These are phyloP conservation scores for Cnidoscolus chayamansa DNA, from an alignment of 441 rosid species.

Conservation along the genomic window DNA sequence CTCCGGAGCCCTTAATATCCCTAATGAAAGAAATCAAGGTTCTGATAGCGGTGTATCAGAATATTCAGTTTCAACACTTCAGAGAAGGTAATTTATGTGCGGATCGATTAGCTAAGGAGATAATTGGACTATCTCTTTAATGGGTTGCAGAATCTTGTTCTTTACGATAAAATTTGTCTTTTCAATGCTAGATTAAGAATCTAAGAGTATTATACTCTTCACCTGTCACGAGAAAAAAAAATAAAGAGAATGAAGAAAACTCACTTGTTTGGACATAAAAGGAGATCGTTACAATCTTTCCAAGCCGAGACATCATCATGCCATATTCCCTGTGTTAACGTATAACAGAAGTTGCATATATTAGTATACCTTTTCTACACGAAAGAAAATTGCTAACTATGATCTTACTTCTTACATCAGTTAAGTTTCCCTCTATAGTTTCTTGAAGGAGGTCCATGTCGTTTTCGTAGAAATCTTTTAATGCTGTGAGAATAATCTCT, in stretches of 20 bases:
- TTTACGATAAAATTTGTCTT: too few relatives aligned
- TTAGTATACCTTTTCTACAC: not conserved
- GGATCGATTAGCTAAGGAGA: too few relatives aligned
- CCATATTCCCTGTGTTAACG: conserved; percentile 65
- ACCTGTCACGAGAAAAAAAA: too few relatives aligned
- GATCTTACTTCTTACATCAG: conserved; percentile 46
- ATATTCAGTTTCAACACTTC: too few relatives aligned
- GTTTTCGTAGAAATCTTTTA: conserved; percentile 62
- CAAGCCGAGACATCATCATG: conserved; percentile 63
- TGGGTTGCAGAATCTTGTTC: too few relatives aligned
- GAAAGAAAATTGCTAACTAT: not conserved
- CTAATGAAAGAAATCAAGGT: too few relatives aligned
- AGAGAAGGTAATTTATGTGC: too few relatives aligned
- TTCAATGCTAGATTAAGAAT: too few relatives aligned
- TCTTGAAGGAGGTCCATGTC: conserved; percentile 67
- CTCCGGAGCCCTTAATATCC: too few relatives aligned
- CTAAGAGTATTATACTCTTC: too few relatives aligned
- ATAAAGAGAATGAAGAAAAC: conserved; percentile 5
- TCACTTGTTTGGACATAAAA: conserved; percentile 63
- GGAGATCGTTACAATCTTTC: conserved; percentile 67
- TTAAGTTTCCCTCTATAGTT: conserved; percentile 63
- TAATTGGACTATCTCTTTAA: too few relatives aligned
- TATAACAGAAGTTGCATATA: not conserved
- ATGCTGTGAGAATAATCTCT: conserved; percentile 77
- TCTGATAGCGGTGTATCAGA: too few relatives aligned